phyloP scores from a whole-genome alignment of 805 yeast species.

The Candida caryicola region DNA sequence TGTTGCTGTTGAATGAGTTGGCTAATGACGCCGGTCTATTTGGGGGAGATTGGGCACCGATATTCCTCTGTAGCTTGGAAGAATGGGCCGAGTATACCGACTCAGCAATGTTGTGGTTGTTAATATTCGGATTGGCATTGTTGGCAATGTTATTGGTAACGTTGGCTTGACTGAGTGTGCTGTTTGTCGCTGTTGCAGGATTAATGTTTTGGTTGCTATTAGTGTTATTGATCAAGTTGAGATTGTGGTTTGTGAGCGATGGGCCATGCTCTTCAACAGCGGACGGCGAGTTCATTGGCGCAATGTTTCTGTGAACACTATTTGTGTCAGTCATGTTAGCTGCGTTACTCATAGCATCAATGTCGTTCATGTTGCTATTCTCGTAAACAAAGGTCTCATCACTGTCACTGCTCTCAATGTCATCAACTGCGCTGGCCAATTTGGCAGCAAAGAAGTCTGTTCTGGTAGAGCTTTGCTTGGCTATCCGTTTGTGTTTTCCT shows the following conservation, averaged over 20 bases:
- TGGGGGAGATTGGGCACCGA: conserved; percentile 7
- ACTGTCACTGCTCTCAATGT: conserved; percentile 79
- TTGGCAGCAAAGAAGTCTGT: conserved; percentile 95
- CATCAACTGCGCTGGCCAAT: conserved; percentile 90
- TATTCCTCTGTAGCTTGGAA: conserved; percentile 14
- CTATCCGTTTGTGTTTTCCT: conserved; percentile 25
- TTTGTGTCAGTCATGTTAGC: conserved; percentile 8
- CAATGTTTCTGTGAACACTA: conserved; percentile 12
- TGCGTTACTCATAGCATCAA: conserved; percentile 13
- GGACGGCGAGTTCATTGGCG: conserved; percentile 4
- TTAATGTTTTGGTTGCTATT: conserved; percentile 1
- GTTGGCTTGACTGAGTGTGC: too few species aligned
- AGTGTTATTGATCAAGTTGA: not conserved
- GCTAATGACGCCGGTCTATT: conserved; percentile 21
- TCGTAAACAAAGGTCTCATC: conserved; percentile 98
- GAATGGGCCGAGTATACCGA: conserved; percentile 24
- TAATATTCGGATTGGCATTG: not conserved
- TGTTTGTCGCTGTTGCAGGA: not conserved
- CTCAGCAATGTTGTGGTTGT: conserved; percentile 14
- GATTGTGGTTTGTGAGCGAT: not conserved
- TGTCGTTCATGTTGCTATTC: conserved; percentile 32
- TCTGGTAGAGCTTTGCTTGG: conserved; percentile 61
- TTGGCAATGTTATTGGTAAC: too few species aligned
- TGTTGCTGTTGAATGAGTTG: conserved; percentile 21
- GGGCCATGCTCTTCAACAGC: conserved; percentile 1